phyloP scores from a whole-genome alignment of 495 filamentous ascomycete genomes.

The Chaetomidium leptoderma region DNA sequence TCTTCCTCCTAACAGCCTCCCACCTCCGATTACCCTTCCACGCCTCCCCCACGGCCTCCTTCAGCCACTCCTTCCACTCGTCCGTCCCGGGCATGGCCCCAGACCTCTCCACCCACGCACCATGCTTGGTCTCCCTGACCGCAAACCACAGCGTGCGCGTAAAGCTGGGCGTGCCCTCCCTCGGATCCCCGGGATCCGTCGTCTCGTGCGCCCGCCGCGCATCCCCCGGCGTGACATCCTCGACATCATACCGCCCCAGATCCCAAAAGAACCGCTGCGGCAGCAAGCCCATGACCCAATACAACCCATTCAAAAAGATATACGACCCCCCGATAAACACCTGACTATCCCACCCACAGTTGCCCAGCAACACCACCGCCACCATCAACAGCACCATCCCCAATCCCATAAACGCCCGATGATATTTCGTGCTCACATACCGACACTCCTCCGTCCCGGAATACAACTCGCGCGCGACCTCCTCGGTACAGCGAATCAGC shows the following conservation, averaged over 20 bases:
- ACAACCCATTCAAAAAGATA: constrained; percentile 56
- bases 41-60: constrained; percentile 42
- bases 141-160: constrained; percentile 56
- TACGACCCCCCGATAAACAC: constrained; percentile 54
- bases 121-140: constrained; percentile 48
- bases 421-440: constrained; percentile 38
- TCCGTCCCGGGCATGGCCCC: constrained; percentile 47
- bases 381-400: constrained; percentile 60
- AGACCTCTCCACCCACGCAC: constrained; percentile 46
- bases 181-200: constrained; percentile 21
- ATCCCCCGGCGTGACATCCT: constrained; percentile 38
- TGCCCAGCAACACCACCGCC: constrained; percentile 57
- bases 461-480: constrained; percentile 62
- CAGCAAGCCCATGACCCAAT: constrained; percentile 53
- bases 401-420: constrained; percentile 51
- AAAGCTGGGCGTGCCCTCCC: constrained; percentile 41
- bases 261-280: constrained; percentile 49
- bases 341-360: constrained; percentile 57
- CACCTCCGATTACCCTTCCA: constrained; percentile 33
- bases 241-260: constrained; percentile 40
- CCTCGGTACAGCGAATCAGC: constrained; percentile 57
- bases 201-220: constrained; percentile 29
- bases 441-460: constrained; percentile 56
- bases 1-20: constrained; percentile 47
- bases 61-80: constrained; percentile 51